Conservation (phyloP, 345 rosid species). For the Camelina sativa region DNA sequence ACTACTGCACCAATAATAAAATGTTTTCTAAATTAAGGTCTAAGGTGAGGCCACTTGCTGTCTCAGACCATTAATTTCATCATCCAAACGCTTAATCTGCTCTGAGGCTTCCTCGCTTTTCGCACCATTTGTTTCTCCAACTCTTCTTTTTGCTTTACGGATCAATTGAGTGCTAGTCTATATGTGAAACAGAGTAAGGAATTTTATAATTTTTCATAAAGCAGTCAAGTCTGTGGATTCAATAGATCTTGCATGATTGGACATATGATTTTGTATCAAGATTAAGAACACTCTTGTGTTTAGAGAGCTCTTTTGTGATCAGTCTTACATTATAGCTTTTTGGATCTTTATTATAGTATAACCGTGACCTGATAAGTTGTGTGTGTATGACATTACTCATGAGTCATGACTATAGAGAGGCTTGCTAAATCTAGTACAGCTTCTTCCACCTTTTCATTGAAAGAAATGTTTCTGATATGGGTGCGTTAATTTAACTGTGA, state of each 20-base stretch:
- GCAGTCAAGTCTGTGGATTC: background rate
- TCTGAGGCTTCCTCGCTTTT: slow-evolving; percentile 60
- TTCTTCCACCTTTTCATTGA: background rate
- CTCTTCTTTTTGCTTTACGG: slow-evolving; percentile 52
- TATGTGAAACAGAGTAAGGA: too few species aligned
- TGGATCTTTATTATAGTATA: background rate
- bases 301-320: background rate
- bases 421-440: background rate
- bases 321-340: background rate
- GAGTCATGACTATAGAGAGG: background rate
- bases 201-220: too few species aligned
- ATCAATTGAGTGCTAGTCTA: too few species aligned
- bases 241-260: background rate
- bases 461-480: slow-evolving; percentile 1
- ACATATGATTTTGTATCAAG: background rate
- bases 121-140: slow-evolving; percentile 62
- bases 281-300: slow-evolving; percentile 2
- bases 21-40: too few species aligned
- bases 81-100: slow-evolving; percentile 52
- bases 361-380: background rate
- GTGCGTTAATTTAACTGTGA: background rate
- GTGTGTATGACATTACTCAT: background rate
- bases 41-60: slow-evolving; percentile 51
- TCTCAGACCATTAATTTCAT: slow-evolving; percentile 57
- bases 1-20: too few species aligned